Base-by-base conservation (phyloP, 305 asterid species). In the Rubia tinctorum region DNA sequence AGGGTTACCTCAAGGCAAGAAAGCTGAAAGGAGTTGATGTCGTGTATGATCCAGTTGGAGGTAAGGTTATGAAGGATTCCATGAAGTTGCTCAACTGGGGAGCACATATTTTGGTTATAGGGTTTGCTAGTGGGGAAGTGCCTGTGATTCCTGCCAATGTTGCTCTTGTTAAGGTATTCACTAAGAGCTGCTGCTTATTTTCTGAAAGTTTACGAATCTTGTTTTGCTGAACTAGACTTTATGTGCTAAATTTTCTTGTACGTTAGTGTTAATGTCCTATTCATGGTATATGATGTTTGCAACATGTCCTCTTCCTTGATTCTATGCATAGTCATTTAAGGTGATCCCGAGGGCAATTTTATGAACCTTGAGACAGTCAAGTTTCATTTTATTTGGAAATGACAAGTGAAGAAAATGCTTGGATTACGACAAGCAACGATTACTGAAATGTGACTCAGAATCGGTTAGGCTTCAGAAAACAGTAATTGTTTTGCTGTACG, bases 1-100 rank as follows among this genome's bases (percentile, higher is more conserved):
- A 85, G 83, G 92, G 86, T 15, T 95, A 90, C 77, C 77, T 95
- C 10, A 89, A 86, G 81, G 81, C 82, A 12, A 84, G 86, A 83
- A 95, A 89, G 76, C 87, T 95, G 39, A 89, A 82, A 86, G 99
- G 98, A 68, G 91, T 92, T 40, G 99, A 95, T 80, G 99, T 95
- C 71, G 78, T 95, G 82, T 95, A 90, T 61, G 99, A 95, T 85
- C 99, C 99, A 10, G 99, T 95, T 11, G 99, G 99, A 15, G 99
- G 99, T 39, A 90, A 87, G 86, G 91, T 90, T 60, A 88, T 90
- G 12, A 95, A 95, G 79, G 97, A 92, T 58, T 71, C 86, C 73
- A 72, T 90, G 85, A 92, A 84, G 82, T 78, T 95, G 81, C 80
- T 95, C 82, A 95, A 85, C 59, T 92, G 98, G 97, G 99, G 99